A percentile compares a stretch with the other conserved stretches of the same genome.
These are phyloP conservation scores for Neocatenulostroma microsporum DNA, from an alignment of 2,329 filamentous ascomycete species.

Conservation along the genomic window DNA sequence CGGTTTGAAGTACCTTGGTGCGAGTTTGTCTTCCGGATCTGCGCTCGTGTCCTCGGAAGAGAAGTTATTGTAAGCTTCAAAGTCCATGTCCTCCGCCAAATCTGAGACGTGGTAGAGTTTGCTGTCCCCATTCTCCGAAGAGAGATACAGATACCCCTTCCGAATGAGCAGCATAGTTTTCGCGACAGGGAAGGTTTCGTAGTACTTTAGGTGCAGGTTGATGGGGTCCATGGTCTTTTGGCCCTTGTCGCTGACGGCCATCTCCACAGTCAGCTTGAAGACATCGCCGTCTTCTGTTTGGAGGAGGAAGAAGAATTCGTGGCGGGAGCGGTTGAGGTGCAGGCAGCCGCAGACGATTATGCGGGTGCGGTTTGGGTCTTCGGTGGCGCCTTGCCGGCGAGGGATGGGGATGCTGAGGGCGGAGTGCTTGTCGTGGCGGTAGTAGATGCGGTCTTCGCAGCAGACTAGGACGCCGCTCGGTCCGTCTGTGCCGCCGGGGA, in stretches of 20 bases:
- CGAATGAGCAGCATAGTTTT: conserved; percentile 86
- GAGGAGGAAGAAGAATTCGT: conserved; percentile 89
- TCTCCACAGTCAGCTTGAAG: conserved; percentile 92
- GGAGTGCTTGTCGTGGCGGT: conserved; percentile 92
- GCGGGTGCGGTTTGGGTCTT: conserved; percentile 86
- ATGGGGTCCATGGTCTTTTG: conserved; percentile 73
- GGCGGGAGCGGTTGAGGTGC: conserved; percentile 78
- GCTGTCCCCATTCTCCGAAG: conserved; percentile 86
- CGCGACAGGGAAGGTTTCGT: conserved; percentile 87
- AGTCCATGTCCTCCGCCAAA: conserved; percentile 88
- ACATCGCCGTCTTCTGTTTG: conserved; percentile 97
- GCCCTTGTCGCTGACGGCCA: conserved; percentile 72
- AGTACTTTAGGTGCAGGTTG: conserved; percentile 89
- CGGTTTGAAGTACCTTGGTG: conserved; percentile 78
- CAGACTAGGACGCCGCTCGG: conserved; percentile 94
- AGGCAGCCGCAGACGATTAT: conserved; percentile 86
- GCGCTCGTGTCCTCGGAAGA: conserved; percentile 53
- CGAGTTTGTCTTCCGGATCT: conserved; percentile 63
- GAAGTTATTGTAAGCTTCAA: conserved; percentile 52
- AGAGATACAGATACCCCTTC: conserved; percentile 89
- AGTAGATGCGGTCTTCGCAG: conserved; percentile 88
- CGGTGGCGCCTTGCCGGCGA: conserved; percentile 73
- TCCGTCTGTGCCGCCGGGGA: conserved; percentile 86
- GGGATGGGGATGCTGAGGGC: conserved; percentile 85
- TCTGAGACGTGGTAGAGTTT: conserved; percentile 97